phyloP scores from a whole-genome alignment of 805 yeast genomes.

The Blastobotrys muscicola region DNA sequence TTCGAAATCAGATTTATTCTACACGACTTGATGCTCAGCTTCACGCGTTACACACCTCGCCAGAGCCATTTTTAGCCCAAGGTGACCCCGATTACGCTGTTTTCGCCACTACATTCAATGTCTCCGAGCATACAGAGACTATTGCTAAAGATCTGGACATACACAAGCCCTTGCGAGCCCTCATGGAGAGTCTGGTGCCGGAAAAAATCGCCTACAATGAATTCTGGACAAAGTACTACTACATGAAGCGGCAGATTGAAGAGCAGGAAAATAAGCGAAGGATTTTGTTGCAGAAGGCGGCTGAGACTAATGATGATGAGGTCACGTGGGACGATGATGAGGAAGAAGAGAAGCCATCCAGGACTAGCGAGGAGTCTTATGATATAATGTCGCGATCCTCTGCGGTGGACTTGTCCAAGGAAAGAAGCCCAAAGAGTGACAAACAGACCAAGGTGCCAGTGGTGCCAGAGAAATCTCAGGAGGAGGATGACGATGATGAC shows the following conservation, averaged over 20 bases:
- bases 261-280: slow-evolving; percentile 60
- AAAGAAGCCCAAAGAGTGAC: too few species aligned
- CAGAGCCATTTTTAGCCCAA: slow-evolving; percentile 34
- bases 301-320: slow-evolving; percentile 39
- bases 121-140: slow-evolving; percentile 41
- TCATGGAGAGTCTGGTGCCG: slow-evolving; percentile 63
- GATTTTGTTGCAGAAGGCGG: slow-evolving; percentile 41
- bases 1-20: slow-evolving; percentile 32
- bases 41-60: slow-evolving; percentile 42
- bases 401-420: too few species aligned
- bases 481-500: slow-evolving; percentile 44
- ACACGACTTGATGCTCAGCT: slow-evolving; percentile 58
- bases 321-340: slow-evolving; percentile 17
- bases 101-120: slow-evolving; percentile 33
- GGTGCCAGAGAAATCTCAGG: slow-evolving; percentile 30
- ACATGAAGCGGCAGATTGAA: slow-evolving; percentile 41
- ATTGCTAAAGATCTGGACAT: slow-evolving; percentile 39
- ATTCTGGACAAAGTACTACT: slow-evolving; percentile 73
- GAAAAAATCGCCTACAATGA: slow-evolving; percentile 43
- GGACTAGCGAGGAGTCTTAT: too few species aligned
- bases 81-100: slow-evolving; percentile 29
- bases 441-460: slow-evolving; percentile 8
- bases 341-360: slow-evolving; percentile 31
- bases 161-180: slow-evolving; percentile 41
- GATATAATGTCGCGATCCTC: too few species aligned